Evolutionary conservation across 495 filamentous ascomycete species (phyloP), one percentile per base, ranked within the genome.

Genomic region (Podospora australis): DNA sequence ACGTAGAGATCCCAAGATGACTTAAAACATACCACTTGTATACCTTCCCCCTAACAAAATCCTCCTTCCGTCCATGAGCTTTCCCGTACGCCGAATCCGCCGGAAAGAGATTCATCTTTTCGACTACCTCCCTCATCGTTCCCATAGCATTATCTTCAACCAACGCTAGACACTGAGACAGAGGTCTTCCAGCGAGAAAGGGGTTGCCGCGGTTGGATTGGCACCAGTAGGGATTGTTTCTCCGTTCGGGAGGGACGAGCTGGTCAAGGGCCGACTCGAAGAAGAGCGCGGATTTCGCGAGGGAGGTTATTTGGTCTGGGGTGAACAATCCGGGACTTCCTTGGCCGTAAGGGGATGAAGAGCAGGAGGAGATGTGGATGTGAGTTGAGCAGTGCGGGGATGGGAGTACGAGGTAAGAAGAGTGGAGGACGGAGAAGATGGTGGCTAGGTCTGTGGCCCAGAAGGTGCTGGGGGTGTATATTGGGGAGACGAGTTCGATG

Each of bases 11-110:
- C n/a, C n/a, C n/a, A n/a, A n/a, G n/a, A n/a, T n/a, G n/a, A n/a
- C n/a, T 10, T 14, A 34, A 34, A 13, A 60, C 56, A 30, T 62
- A 52, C 62, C 62, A 65, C 55, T 60, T 65, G 50, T 58, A 65
- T 43, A 57, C 52, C 50, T 65, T 65, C 7, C 57, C 59, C 2
- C 53, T 29, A 5, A 65, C 34, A 38, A 59, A 62, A 17, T 62
- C 52, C 29, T 46, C 39, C 25, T 44, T 42, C 54, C 47, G 46
- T n/a, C 54, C 46, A 11, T 55, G 44, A 2, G 48, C 49, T 13
- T 39, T 26, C 9, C 49, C 60, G 21, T 52, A 53, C 7, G 49
- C 49, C 14, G 50, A 55, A 2, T 25, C 23, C n/a, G 41, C 36
- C 2, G 59, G 34, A 26, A 65, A 49, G 4, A 58, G 47, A 25